Percentiles rank a stretch among this genome's conserved stretches.
Conservation (phyloP, 2,329 filamentous ascomycete species). For the Fusarium nematophilum region DNA sequence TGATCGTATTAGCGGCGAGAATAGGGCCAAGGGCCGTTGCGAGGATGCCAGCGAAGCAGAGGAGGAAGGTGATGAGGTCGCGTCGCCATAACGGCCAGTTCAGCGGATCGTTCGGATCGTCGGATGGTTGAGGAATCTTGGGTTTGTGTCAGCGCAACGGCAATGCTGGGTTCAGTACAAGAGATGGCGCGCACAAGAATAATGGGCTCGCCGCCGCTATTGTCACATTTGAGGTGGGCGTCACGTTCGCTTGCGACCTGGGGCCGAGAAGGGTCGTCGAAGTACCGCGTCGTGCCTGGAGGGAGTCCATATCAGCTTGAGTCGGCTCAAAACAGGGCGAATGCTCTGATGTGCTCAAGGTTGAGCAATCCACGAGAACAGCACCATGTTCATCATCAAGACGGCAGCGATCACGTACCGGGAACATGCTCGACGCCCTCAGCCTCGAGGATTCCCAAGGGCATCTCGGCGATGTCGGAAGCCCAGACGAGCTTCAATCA, state of each 20-base stretch:
- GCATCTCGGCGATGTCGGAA: constrained; percentile 46
- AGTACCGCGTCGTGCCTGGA: constrained; percentile 72
- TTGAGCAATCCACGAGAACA: neutral
- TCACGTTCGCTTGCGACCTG: constrained; percentile 55
- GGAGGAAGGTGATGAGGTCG: constrained; percentile 80
- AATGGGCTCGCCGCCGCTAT: constrained; percentile 72
- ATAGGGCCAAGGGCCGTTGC: constrained; percentile 87
- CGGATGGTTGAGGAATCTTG: constrained; percentile 81
- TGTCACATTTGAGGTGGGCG: constrained; percentile 76
- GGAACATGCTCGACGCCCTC: constrained; percentile 76
- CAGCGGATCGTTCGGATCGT: constrained; percentile 90
- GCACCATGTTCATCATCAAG: constrained; percentile 2
- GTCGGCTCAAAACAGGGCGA: constrained; percentile 12
- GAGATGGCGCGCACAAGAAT: constrained; percentile 71
- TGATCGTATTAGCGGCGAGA: constrained; percentile 88
- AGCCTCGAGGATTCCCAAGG: constrained; percentile 78
- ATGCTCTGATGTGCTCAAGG: neutral
- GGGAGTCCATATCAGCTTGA: constrained; percentile 25
- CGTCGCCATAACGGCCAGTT: constrained; percentile 88
- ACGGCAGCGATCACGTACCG: constrained; percentile 61
- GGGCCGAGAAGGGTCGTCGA: constrained; percentile 66
- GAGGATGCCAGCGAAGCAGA: constrained; percentile 85
- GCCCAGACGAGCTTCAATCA: constrained; percentile 11
- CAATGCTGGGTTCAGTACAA: neutral
- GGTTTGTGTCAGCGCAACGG: constrained; percentile 22